Percentiles rank a stretch among this genome's conserved stretches.
These are phyloP conservation scores for Bolboschoenus planiculmis DNA, from an alignment of 176 grass and related monocot species.

Conservation along the genomic window DNA sequence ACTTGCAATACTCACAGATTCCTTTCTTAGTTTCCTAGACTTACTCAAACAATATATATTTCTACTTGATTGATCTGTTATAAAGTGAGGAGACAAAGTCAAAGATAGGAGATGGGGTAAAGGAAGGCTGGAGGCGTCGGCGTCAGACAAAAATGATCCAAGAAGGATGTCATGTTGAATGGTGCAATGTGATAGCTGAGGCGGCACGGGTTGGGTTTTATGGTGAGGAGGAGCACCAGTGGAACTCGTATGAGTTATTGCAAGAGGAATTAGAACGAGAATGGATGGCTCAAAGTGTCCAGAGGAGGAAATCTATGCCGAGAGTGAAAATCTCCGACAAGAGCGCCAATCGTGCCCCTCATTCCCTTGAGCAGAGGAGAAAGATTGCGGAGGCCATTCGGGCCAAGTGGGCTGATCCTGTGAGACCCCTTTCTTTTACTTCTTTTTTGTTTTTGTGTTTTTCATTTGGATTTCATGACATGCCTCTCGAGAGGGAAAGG, in stretches of 20 bases:
- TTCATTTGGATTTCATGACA: neutral
- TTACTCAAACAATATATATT: neutral
- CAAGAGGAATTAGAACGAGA: slow-evolving; percentile 49
- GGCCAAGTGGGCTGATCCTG: slow-evolving; percentile 81
- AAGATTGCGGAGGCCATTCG: slow-evolving; percentile 89
- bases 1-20: slow-evolving; percentile 5
- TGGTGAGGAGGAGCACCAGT: slow-evolving; percentile 58
- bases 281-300: slow-evolving; percentile 36
- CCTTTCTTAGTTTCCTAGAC: neutral
- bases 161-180: slow-evolving; percentile 64
- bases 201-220: slow-evolving; percentile 49
- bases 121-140: slow-evolving; percentile 57
- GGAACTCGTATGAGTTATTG: slow-evolving; percentile 80
- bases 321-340: slow-evolving; percentile 35
- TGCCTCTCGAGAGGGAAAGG: neutral
- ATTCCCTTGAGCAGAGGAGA: slow-evolving; percentile 66
- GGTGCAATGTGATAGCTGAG: slow-evolving; percentile 72
- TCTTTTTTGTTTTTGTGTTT: neutral
- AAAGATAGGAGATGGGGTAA: slow-evolving; percentile 67
- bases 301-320: slow-evolving; percentile 49
- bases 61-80: slow-evolving; percentile 27
- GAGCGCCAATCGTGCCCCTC: slow-evolving; percentile 39
- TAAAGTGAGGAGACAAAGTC: slow-evolving; percentile 60
- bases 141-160: slow-evolving; percentile 51
- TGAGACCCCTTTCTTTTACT: slow-evolving; percentile 30